Evolutionary conservation across 352 stramenopile species (phyloP), one percentile per base, ranked within the genome.

Genomic region (Phytophthora gonapodyides): DNA sequence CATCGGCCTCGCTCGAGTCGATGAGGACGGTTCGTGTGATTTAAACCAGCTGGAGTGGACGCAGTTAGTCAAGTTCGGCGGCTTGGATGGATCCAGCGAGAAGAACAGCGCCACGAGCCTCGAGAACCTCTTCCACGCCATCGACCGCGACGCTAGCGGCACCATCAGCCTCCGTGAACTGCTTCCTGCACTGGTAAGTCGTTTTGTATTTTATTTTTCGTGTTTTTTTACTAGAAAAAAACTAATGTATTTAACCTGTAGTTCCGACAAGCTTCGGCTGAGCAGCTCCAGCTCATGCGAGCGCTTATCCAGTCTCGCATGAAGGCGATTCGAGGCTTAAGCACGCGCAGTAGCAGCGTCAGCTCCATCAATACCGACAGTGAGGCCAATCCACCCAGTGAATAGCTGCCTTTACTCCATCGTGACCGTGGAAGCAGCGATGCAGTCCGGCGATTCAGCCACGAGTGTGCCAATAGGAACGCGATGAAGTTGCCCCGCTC

Each of bases 31-130:
- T 13, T 84, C 71, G 0, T 77, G 80, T 1, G 80, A 87, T 48
- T 71, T 89, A 35, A 67, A 87, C 50, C 69, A 78, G 37, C 57
- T 74, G 0, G 80, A 89, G 38, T 89, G 77, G 80, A 71, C 74
- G 34, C 67, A 75, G 33, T 76, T 87, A 55, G 61, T 81, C 1
- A 50, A 74, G 42, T 69, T 75, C 47, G 66, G 63, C 36, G 63
- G 67, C 2, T 34, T 68, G 0, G 49, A 57, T 0, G 76, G 55
- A 33, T 30, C 68, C 19, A 71, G 60, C 27, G 54, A 43, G 0
- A 43, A 53, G 3, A 67, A 66, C 7, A 66, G 62, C 33, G 15
- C 67, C 1, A 65, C 63, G 15, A 73, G 67, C 3, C 67, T 78
- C 8, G 72, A 84, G 52, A 70, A 60, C 11, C 64, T 87, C 17